A percentile compares a stretch with the other conserved stretches of the same genome.
These are phyloP conservation scores for Trichocladium antarcticum DNA, from an alignment of 495 filamentous ascomycete species.

Conservation along the genomic window DNA sequence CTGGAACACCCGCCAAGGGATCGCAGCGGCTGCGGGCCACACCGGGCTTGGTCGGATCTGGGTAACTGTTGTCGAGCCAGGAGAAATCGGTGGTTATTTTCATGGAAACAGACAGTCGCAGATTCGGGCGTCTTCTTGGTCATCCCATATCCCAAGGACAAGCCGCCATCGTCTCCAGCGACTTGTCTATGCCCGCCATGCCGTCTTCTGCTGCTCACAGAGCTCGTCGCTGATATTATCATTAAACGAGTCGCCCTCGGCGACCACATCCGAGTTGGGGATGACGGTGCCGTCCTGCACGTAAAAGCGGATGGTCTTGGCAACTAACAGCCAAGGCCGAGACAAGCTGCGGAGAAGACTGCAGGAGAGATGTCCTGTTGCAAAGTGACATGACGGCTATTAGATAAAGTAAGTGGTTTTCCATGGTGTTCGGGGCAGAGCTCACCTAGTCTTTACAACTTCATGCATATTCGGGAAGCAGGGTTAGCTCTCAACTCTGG, in stretches of 20 bases:
- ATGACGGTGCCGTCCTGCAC: conserved; percentile 51
- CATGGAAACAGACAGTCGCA: conserved; percentile 42
- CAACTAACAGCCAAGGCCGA: too few relatives aligned
- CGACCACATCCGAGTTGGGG: conserved; percentile 28
- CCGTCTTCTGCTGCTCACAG: conserved; percentile 52
- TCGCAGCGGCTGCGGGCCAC: conserved; percentile 52
- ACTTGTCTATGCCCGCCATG: conserved; percentile 44
- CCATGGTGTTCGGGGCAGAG: too few relatives aligned
- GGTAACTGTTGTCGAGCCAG: conserved; percentile 62
- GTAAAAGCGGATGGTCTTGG: conserved; percentile 53
- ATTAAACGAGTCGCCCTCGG: conserved; percentile 42
- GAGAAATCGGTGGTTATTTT: too few relatives aligned
- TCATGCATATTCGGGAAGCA: too few relatives aligned
- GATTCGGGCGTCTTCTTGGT: conserved; percentile 31
- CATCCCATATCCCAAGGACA: conserved; percentile 61
- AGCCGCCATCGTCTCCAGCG: conserved; percentile 54
- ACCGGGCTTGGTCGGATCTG: conserved; percentile 43
- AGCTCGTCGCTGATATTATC: conserved; percentile 46
- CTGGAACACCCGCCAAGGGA: conserved; percentile 42
- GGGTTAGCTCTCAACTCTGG: too few relatives aligned
- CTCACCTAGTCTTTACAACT: too few relatives aligned
- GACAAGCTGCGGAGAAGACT: too few relatives aligned
- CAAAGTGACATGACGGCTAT: too few relatives aligned
- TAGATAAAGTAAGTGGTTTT: too few relatives aligned
- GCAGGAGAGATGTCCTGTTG: too few relatives aligned